Percentiles rank a stretch among this genome's conserved stretches.
phyloP scores from a whole-genome alignment of 2,329 filamentous ascomycete species.

The Dothidotthia symphoricarpi region DNA sequence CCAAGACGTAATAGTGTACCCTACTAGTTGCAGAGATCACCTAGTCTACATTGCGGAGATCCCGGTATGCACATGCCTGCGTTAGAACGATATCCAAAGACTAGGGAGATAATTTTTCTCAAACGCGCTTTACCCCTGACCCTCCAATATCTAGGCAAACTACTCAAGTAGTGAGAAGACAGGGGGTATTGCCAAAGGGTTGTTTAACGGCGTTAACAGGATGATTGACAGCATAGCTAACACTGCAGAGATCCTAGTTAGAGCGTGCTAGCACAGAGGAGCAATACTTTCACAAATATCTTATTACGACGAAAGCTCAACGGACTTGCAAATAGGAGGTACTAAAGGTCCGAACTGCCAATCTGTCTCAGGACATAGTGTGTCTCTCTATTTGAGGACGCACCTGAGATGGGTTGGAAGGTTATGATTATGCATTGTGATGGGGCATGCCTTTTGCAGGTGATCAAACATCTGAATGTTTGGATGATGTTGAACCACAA shows the following conservation, averaged over 20 bases:
- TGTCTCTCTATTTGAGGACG: neutral
- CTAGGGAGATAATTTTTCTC: neutral
- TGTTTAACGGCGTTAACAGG: conserved; percentile 8
- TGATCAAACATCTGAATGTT: no score
- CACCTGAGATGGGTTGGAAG: no score
- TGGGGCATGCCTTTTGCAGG: no score
- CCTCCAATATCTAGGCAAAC: conserved; percentile 1
- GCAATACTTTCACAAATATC: no score
- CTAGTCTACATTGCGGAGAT: neutral
- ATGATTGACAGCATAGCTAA: conserved; percentile 11
- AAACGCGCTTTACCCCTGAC: neutral
- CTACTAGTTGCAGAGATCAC: neutral
- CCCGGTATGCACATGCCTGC: no score
- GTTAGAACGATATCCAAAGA: neutral
- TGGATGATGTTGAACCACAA: no score
- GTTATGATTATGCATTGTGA: no score
- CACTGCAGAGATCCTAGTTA: conserved; percentile 3
- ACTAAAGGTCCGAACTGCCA: conserved; percentile 4
- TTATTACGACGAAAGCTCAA: neutral
- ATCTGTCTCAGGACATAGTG: conserved; percentile 3
- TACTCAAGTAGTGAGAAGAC: conserved; percentile 1
- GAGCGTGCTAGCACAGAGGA: neutral
- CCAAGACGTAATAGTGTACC: neutral
- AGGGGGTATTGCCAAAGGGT: conserved; percentile 7
- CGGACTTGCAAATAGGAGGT: neutral